Conservation (phyloP, 148 eudicot genomes). For the Fagopyrum esculentum region DNA sequence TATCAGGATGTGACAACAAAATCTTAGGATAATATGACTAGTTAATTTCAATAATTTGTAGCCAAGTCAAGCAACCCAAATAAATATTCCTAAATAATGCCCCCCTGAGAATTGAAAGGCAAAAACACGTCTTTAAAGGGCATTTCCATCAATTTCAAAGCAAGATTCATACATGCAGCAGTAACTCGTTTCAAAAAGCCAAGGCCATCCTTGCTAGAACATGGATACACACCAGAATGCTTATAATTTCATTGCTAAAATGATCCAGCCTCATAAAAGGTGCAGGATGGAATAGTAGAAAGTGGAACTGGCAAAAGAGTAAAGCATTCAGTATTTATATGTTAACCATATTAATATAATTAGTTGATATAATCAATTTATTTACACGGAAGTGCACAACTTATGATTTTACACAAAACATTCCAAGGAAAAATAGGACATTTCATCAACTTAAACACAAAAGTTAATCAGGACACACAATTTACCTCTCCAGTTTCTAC, state of each 20-base stretch:
- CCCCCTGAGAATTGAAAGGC: neutral
- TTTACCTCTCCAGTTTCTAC: constrained; percentile 76
- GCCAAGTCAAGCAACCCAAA: neutral
- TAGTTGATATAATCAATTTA: neutral
- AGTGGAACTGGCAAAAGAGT: neutral
- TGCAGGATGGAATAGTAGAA: neutral
- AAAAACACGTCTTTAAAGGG: neutral
- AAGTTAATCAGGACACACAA: neutral
- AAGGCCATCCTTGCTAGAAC: too few species aligned
- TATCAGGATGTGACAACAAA: too few species aligned
- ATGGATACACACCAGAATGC: neutral
- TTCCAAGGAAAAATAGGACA: neutral
- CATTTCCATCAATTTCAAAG: neutral
- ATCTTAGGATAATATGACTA: neutral
- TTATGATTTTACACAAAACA: neutral
- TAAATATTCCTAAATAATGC: too few species aligned
- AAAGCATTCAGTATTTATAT: neutral
- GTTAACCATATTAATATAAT: neutral
- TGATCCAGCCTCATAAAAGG: neutral
- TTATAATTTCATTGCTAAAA: neutral
- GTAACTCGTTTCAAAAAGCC: too few species aligned
- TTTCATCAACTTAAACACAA: neutral
- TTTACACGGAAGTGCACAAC: neutral
- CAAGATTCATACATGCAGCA: neutral
- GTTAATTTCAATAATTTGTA: neutral